Evolutionary conservation across 306 rosid species (phyloP).

Genomic region (Parietaria judaica): DNA sequence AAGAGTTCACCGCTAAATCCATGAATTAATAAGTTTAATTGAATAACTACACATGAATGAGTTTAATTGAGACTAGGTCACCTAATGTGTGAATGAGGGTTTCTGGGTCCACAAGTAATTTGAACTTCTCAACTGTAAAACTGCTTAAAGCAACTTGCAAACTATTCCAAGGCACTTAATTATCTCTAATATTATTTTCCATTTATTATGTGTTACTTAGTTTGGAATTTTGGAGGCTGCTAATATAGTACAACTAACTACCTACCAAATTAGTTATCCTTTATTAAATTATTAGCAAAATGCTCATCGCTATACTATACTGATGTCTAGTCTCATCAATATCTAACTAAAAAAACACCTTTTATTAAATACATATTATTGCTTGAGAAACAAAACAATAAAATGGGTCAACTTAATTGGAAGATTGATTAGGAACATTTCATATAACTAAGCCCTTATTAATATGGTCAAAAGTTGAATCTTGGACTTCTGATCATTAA

Average conservation of each 20-base stretch:
- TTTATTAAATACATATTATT: background rate
- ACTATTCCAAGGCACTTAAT: slow-evolving; percentile 29
- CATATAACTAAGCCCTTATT: background rate
- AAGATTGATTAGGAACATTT: background rate
- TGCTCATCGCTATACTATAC: background rate
- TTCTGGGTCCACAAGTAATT: slow-evolving; percentile 40
- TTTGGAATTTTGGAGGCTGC: slow-evolving; percentile 11
- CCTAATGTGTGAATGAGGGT: slow-evolving; percentile 19
- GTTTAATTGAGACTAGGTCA: slow-evolving; percentile 15
- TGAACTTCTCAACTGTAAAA: slow-evolving; percentile 43
- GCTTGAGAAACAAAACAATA: background rate
- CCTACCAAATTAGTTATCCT: slow-evolving; percentile 29
- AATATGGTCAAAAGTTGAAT: background rate
- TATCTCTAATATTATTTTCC: background rate
- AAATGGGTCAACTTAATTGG: background rate
- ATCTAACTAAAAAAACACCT: background rate
- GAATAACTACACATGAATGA: too few relatives aligned
- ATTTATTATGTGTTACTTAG: slow-evolving; percentile 11
- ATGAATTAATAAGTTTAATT: too few relatives aligned
- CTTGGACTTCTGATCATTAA: background rate
- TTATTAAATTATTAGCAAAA: background rate
- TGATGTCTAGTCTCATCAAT: background rate
- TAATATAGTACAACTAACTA: slow-evolving; percentile 32
- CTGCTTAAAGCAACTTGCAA: slow-evolving; percentile 47
- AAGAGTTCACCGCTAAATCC: too few relatives aligned